These are phyloP conservation scores for Stachybotrys echinatus DNA, from an alignment of 2,329 filamentous ascomycete genomes.

Conservation along the genomic window DNA sequence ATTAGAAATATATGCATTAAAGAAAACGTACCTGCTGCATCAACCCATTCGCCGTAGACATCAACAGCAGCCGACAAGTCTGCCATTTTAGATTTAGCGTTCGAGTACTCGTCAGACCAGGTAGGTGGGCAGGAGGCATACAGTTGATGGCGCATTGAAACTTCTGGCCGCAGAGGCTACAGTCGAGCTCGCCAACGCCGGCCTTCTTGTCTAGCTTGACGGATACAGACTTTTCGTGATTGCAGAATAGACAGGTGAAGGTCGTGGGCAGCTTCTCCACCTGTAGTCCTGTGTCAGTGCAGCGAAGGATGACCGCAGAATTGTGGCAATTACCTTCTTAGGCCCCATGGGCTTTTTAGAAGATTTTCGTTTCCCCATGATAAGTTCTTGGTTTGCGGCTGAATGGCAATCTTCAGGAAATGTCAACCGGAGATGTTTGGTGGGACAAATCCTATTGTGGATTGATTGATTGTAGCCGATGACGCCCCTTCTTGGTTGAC, in stretches of 20 bases:
- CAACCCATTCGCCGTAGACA: slow-evolving; percentile 97
- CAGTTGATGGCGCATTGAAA: slow-evolving; percentile 94
- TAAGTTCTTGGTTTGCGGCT: slow-evolving; percentile 6
- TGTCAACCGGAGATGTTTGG: background rate
- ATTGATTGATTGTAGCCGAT: too few species aligned
- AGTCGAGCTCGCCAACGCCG: slow-evolving; percentile 77
- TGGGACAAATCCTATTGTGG: background rate
- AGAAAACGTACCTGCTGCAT: slow-evolving; percentile 58
- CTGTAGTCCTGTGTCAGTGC: slow-evolving; percentile 31
- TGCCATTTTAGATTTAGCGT: too few species aligned
- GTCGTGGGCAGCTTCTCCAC: slow-evolving; percentile 68
- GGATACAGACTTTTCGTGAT: slow-evolving; percentile 87
- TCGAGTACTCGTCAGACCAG: too few species aligned
- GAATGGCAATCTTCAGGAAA: background rate
- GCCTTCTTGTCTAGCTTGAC: slow-evolving; percentile 93
- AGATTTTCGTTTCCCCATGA: slow-evolving; percentile 92
- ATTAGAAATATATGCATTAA: background rate
- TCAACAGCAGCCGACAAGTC: slow-evolving; percentile 88
- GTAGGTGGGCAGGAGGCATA: slow-evolving; percentile 33
- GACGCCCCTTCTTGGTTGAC: background rate
- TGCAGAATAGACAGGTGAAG: slow-evolving; percentile 98
- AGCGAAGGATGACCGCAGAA: slow-evolving; percentile 2
- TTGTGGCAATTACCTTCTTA: slow-evolving; percentile 60
- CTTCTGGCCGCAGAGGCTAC: slow-evolving; percentile 88
- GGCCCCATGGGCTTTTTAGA: slow-evolving; percentile 75